A percentile compares a stretch with the other conserved stretches of the same genome.
Evolutionary conservation across 169 alveolate species (phyloP).

Genomic region (Miamiensis avidus): DNA sequence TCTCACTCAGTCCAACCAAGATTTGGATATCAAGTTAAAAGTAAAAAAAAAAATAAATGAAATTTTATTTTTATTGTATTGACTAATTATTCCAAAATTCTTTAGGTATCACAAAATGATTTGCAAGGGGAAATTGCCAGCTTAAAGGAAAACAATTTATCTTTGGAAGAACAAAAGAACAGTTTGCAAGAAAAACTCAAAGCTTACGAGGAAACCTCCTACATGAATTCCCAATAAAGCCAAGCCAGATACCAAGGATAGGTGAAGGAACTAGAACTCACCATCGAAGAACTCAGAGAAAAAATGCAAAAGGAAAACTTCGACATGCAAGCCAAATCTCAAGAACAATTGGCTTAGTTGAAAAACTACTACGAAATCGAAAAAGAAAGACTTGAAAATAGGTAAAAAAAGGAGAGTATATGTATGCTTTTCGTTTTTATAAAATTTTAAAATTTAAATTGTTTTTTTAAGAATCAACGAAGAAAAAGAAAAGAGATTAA

Average conservation of each 20-base stretch:
- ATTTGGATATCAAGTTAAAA: no score
- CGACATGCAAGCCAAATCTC: slow-evolving; percentile 52
- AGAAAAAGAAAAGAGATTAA: slow-evolving; percentile 28
- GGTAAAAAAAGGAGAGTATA: slow-evolving; percentile 61
- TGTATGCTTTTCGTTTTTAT: background rate
- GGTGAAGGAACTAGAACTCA: slow-evolving; percentile 52
- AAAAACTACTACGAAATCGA: slow-evolving; percentile 72
- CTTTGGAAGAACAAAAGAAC: slow-evolving; percentile 32
- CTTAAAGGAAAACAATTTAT: slow-evolving; percentile 32
- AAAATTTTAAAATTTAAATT: background rate
- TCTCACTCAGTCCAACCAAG: no score
- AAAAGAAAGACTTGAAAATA: slow-evolving; percentile 61
- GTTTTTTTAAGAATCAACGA: background rate
- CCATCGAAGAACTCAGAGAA: slow-evolving; percentile 48
- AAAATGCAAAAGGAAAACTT: slow-evolving; percentile 27
- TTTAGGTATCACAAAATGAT: slow-evolving; percentile 44
- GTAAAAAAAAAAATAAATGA: no score
- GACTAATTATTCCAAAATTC: no score
- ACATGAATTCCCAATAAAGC: slow-evolving; percentile 48
- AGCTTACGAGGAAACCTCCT: slow-evolving; percentile 43
- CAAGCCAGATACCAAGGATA: slow-evolving; percentile 51
- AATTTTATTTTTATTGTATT: no score
- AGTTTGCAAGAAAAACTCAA: slow-evolving; percentile 39
- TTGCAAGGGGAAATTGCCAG: slow-evolving; percentile 40
- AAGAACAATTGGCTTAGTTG: slow-evolving; percentile 63